Evolutionary conservation across 164 flowering plant species (phyloP), one percentile per base, ranked within the genome.

Genomic region (Vitis cinerea): DNA sequence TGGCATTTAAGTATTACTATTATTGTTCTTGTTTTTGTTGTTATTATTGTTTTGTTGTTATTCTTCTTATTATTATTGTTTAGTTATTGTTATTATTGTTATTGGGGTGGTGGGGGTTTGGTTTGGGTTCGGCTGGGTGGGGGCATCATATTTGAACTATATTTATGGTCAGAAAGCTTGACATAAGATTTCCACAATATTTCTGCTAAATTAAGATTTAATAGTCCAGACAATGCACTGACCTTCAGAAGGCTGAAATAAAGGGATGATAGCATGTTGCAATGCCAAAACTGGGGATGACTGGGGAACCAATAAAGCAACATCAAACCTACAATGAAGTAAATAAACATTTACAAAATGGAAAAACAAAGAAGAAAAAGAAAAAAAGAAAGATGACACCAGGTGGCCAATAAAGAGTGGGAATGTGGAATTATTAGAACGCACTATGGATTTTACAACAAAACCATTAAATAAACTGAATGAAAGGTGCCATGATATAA

Each of bases 201-300:
- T 64, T 31, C 2, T 37, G 50, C 49, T 11, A 37, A 15, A 11
- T 64, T 64, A n/a, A 23, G 23, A 11, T 51, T 6, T n/a, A 27
- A 50, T 2, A 17, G 14, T 50, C 56, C 54, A 64, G 51, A 17
- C 51, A 15, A 48, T 10, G 67, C 51, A 72, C 88, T 44, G 70
- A 90, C 96, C 87, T 78, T 78, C 63, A 70, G 72, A 68, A 68
- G 81, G 75, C 13, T 66, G 67, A 79, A 19, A 64, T 23, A 66
- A 60, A 14, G 95, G 97, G 72, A 86, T 55, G 59, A 90, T 74
- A 13, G 85, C 82, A 83, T 96, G 97, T 80, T 88, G 94, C 84
- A 96, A 75, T 68, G 97, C 73, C 74, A 96, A 75, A 58, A 90
- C 90, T 27, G 98, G 99, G 6, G 97, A 88, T 67, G 87, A 72